These are phyloP conservation scores for Lenwebbia sp. DNA, from an alignment of 345 rosid genomes.

Conservation along the genomic window DNA sequence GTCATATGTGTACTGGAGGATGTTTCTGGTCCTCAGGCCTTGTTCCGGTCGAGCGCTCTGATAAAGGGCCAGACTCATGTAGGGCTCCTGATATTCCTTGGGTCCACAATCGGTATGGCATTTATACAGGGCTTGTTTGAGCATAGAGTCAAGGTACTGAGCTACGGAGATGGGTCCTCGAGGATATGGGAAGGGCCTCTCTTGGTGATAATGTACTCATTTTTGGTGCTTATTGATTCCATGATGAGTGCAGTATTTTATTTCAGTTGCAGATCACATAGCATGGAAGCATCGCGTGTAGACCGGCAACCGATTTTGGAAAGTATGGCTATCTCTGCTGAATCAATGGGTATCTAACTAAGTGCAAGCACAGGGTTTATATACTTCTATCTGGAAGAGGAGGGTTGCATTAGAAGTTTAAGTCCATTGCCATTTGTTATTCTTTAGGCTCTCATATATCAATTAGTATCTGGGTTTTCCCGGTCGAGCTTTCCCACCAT, in stretches of 20 bases:
- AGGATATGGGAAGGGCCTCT: conserved; percentile 95
- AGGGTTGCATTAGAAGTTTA: not conserved
- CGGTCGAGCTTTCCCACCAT: not conserved
- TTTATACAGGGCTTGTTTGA: conserved; percentile 86
- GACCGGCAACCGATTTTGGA: conserved; percentile 46
- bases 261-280: conserved; percentile 71
- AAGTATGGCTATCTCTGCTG: conserved; percentile 12
- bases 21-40: conserved; percentile 67
- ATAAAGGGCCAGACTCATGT: conserved; percentile 89
- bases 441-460: not conserved
- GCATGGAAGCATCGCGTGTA: conserved; percentile 30
- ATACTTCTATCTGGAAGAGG: not conserved
- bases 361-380: not conserved
- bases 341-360: conserved; percentile 13
- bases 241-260: conserved; percentile 88
- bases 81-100: conserved; percentile 72
- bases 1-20: conserved; percentile 79
- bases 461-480: not conserved
- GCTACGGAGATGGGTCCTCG: conserved; percentile 86
- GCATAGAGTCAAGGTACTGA: conserved; percentile 79
- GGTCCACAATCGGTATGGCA: conserved; percentile 70
- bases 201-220: conserved; percentile 76
- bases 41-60: conserved; percentile 49
- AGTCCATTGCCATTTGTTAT: not conserved
- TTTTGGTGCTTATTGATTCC: conserved; percentile 74